A percentile compares a stretch with the other conserved stretches of the same genome.
phyloP scores from a whole-genome alignment of 2,329 filamentous ascomycete genomes.

The Thermoascus crustaceus region DNA sequence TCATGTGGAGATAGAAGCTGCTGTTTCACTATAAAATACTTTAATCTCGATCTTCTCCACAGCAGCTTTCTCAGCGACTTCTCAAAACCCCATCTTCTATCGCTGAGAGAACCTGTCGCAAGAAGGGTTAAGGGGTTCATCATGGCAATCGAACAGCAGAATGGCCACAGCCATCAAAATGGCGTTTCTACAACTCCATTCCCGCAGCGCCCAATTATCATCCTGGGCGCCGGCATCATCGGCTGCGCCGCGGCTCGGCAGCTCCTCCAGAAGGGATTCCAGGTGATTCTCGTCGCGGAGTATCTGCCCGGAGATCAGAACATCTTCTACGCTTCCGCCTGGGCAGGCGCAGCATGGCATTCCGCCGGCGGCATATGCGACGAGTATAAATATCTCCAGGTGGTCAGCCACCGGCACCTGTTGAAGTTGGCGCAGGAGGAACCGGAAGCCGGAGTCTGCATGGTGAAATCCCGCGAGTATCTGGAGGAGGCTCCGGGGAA shows the following conservation, averaged over 20 bases:
- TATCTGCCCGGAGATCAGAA: conserved; percentile 30
- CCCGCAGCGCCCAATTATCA: conserved; percentile 26
- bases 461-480: conserved; percentile 28
- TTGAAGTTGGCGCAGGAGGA: conserved; percentile 28
- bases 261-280: conserved; percentile 27
- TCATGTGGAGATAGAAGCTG: too few species aligned
- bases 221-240: conserved; percentile 33
- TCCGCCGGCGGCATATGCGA: conserved; percentile 27
- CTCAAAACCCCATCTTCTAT: too few species aligned
- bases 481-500: conserved; percentile 23
- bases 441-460: conserved; percentile 25
- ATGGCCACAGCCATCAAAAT: too few species aligned
- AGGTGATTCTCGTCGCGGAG: conserved; percentile 28
- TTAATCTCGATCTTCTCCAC: too few species aligned
- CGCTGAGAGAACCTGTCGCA: too few species aligned
- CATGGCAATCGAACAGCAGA: too few species aligned
- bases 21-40: too few species aligned
- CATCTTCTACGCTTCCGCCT: conserved; percentile 31
- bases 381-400: conserved; percentile 29
- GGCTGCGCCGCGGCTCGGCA: conserved; percentile 31
- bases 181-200: conserved; percentile 21
- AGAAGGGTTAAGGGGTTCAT: too few species aligned
- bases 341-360: conserved; percentile 34
- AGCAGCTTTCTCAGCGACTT: too few species aligned
- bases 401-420: conserved; percentile 26